A percentile compares a stretch with the other conserved stretches of the same genome.
Evolutionary conservation across 2,329 filamentous ascomycete species (phyloP).

Genomic region (Talaromyces pinophilus): DNA sequence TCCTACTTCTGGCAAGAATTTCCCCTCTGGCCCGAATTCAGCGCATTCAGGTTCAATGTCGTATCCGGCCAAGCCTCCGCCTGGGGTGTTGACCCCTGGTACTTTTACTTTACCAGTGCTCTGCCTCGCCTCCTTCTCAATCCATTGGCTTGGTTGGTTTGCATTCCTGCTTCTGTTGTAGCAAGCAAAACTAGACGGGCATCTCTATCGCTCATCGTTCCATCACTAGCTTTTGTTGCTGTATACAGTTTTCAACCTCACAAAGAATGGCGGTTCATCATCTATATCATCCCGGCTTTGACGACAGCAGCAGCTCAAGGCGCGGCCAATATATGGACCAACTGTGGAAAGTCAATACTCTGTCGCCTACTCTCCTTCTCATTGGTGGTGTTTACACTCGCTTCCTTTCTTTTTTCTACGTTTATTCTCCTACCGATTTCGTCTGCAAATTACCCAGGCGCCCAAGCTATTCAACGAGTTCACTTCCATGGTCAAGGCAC

Average conservation of each 20-base stretch:
- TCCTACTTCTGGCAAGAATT: constrained; percentile 88
- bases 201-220: constrained; percentile 60
- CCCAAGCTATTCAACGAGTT: constrained; percentile 64
- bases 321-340: constrained; percentile 69
- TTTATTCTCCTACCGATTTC: constrained; percentile 77
- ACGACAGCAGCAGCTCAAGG: constrained; percentile 75
- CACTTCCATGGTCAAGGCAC: constrained; percentile 37
- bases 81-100: constrained; percentile 85
- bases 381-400: constrained; percentile 61
- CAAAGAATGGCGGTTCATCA: constrained; percentile 94
- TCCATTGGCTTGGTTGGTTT: constrained; percentile 62
- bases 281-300: constrained; percentile 80
- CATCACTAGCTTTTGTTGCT: constrained; percentile 70
- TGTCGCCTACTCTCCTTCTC: constrained; percentile 58
- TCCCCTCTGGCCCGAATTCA: constrained; percentile 84
- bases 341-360: constrained; percentile 61
- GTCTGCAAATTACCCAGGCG: constrained; percentile 90
- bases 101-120: constrained; percentile 81
- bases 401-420: constrained; percentile 62
- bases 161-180: constrained; percentile 54
- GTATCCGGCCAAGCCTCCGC: constrained; percentile 76
- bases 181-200: constrained; percentile 54
- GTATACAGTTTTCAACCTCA: constrained; percentile 89
- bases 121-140: constrained; percentile 83
- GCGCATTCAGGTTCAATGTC: constrained; percentile 88